Evolutionary conservation across 176 grass and related monocot genomes (phyloP).

Genomic region (Aegilops bicornis): DNA sequence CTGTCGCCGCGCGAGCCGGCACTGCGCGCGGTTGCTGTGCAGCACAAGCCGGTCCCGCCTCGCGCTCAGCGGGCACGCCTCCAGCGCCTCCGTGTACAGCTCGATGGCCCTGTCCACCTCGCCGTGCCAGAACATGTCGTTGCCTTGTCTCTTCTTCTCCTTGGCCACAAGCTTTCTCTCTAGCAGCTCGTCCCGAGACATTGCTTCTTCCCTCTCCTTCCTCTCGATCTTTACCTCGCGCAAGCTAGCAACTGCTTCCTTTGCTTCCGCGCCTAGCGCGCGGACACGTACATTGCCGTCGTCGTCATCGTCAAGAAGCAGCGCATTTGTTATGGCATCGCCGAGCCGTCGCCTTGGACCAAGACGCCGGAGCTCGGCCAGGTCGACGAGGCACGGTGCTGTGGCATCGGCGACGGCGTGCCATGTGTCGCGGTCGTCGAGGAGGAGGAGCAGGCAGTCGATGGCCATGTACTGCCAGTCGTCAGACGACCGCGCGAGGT

Average conservation of each 20-base stretch:
- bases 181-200: slow-evolving; percentile 39
- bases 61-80: slow-evolving; percentile 49
- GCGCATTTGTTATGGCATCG: slow-evolving; percentile 52
- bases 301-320: slow-evolving; percentile 44
- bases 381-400: slow-evolving; percentile 53
- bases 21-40: slow-evolving; percentile 88
- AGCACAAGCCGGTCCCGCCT: slow-evolving; percentile 64
- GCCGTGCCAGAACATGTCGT: slow-evolving; percentile 48
- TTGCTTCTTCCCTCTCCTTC: slow-evolving; percentile 45
- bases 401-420: slow-evolving; percentile 40
- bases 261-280: slow-evolving; percentile 27
- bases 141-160: slow-evolving; percentile 75
- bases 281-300: background rate
- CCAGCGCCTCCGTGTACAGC: slow-evolving; percentile 64
- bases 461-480: slow-evolving; percentile 99
- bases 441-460: slow-evolving; percentile 87
- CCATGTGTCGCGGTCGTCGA: slow-evolving; percentile 51
- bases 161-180: slow-evolving; percentile 39
- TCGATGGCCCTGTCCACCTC: slow-evolving; percentile 61
- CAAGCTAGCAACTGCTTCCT: slow-evolving; percentile 36
- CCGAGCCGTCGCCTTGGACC: slow-evolving; percentile 66
- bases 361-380: slow-evolving; percentile 59
- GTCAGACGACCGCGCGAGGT: slow-evolving; percentile 74
- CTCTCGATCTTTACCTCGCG: slow-evolving; percentile 53
- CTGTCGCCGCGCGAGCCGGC: slow-evolving; percentile 45